phyloP scores from a whole-genome alignment of 2,329 filamentous ascomycete species.

The Penicillium sp. region DNA sequence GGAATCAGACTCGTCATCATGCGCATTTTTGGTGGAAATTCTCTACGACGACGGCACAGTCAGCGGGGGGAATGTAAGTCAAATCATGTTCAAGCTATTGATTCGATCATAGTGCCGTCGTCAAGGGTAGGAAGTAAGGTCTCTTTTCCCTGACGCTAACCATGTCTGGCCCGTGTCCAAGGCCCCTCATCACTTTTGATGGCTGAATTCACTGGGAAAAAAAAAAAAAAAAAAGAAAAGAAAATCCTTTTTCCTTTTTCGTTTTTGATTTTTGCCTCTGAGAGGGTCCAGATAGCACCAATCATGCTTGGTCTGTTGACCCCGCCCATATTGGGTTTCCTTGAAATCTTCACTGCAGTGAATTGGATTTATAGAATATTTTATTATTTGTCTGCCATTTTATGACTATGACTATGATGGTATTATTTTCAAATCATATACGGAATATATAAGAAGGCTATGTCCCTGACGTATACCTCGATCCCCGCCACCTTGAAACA shows the following conservation, averaged over 20 bases:
- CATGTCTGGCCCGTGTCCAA: conserved; percentile 19
- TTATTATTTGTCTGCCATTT: no score
- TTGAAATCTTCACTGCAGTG: no score
- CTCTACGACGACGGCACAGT: background rate
- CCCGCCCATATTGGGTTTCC: conserved; percentile 17
- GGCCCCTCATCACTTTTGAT: conserved; percentile 1
- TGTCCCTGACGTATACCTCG: conserved; percentile 31
- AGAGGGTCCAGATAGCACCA: conserved; percentile 7
- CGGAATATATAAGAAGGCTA: no score
- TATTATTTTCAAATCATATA: no score
- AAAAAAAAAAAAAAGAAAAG: no score
- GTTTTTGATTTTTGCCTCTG: conserved; percentile 3
- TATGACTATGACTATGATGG: no score
- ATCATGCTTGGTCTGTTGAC: conserved; percentile 12
- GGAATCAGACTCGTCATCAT: conserved; percentile 12
- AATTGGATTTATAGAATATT: no score
- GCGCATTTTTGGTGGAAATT: conserved; percentile 11
- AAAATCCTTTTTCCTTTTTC: conserved; percentile 4
- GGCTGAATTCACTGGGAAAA: no score
- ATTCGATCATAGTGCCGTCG: conserved; percentile 7
- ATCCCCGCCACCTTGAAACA: conserved; percentile 35
- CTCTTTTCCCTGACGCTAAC: conserved; percentile 16
- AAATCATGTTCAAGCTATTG: conserved; percentile 18
- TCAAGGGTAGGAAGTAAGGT: conserved; percentile 16
- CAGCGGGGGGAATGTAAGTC: conserved; percentile 10